Conservation (phyloP, 768 basidiomycete genomes). For the Lenzites betulinus region DNA sequence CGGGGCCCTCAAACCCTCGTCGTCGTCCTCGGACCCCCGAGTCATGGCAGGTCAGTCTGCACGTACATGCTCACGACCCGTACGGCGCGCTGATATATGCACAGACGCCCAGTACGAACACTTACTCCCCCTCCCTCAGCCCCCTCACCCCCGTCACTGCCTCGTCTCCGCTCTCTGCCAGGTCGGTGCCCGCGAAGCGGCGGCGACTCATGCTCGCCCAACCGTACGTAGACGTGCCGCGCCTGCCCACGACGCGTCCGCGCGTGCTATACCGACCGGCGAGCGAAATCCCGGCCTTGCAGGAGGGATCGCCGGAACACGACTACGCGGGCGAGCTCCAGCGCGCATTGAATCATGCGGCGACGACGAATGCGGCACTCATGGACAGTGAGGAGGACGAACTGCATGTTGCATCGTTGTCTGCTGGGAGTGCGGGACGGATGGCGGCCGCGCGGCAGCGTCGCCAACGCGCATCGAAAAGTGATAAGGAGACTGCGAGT, state of each 20-base stretch:
- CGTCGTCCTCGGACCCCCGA: too few relatives aligned
- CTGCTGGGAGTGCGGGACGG: too few relatives aligned
- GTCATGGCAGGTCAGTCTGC: too few relatives aligned
- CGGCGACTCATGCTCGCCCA: background rate
- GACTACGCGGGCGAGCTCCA: constrained; percentile 6
- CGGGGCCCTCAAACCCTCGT: too few relatives aligned
- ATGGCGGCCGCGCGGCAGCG: background rate
- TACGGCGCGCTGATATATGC: background rate
- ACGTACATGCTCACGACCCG: too few relatives aligned
- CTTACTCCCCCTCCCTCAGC: background rate
- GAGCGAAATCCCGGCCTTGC: background rate
- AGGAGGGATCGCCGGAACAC: background rate
- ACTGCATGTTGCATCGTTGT: too few relatives aligned
- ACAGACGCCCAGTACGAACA: background rate
- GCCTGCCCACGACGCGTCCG: background rate
- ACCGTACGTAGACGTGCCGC: constrained; percentile 1
- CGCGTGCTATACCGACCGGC: background rate
- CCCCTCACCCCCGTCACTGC: background rate
- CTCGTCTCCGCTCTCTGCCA: background rate
- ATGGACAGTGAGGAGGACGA: too few relatives aligned
- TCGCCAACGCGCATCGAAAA: too few relatives aligned
- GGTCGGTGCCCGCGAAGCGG: background rate
- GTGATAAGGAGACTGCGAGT: background rate
- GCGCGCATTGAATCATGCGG: background rate
- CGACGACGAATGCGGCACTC: background rate